Base-by-base conservation (phyloP, 2,329 filamentous ascomycete genomes). In the Aspergillus sp. region DNA sequence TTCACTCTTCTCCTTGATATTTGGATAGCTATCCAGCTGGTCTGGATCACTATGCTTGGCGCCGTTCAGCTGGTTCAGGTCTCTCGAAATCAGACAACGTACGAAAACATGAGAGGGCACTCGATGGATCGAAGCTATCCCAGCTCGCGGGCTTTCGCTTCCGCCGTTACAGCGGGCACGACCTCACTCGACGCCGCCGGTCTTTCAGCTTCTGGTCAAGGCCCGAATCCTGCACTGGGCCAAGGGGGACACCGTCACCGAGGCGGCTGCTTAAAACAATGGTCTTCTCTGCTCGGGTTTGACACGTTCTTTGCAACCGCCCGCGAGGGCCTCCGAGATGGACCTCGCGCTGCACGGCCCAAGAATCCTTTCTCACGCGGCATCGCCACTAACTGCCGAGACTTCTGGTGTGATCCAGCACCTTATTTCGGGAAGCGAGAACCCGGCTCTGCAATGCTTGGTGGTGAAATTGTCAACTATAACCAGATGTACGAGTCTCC, bases 41-140 rank as follows among this genome's bases (percentile, higher is more conserved):
- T 91, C 19, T 99, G 95, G 95, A 91, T 98, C 3, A 88, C 89
- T n/a, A 98, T 99, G 93, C 86, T 99, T 35, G 83, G 97, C 59
- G 89, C 92, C 63, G 96, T 98, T 5, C 96, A 99, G 72, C 86
- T 97, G 52, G 83, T 97, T 51, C 95, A 99, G 72, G 88, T 99
- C 52, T 90, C 92, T 0, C 87, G 92, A 60, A 96, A 93, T 57
- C 89, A 96, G 80, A 99, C 95, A 1, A 99, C 95, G 0, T 98
- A 90, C 75, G 95, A 99, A 76, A 96, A 93, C 74, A 98, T 99
- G 93, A 87, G 88, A 62, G 89, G 91, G 51, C 83, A 92, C 60
- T 83, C 86, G 57, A 82, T 89, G 61, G 81, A 80, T 55, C 75
- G 80, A 53, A 81, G 80, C 40, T 77, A 80, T 61, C 79, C 78